Conservation (phyloP, 331 rosid genomes). For the Quercus lobata region DNA sequence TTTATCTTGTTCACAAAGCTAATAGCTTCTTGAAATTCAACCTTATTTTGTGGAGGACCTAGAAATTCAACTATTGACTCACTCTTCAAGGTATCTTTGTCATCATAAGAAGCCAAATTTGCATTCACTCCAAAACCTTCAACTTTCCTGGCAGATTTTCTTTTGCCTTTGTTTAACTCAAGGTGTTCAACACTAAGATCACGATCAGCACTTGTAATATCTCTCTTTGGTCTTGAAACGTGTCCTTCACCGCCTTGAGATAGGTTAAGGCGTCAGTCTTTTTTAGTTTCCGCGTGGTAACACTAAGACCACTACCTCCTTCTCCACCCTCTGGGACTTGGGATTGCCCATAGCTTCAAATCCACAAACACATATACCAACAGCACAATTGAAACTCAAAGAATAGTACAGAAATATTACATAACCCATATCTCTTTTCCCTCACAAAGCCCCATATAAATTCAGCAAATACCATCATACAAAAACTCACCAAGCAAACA, state of each 20-base stretch:
- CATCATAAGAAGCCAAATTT: no score
- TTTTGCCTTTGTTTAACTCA: no score
- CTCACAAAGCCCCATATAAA: not conserved
- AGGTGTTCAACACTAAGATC: no score
- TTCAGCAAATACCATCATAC: not conserved
- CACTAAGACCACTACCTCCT: slow-evolving; percentile 12
- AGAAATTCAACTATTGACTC: no score
- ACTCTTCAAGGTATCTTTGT: no score
- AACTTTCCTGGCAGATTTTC: no score
- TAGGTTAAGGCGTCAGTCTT: slow-evolving; percentile 75
- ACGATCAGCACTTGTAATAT: no score
- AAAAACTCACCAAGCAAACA: not conserved
- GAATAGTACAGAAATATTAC: not conserved
- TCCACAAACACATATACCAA: slow-evolving; percentile 11
- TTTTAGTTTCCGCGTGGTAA: slow-evolving; percentile 59
- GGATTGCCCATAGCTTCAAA: slow-evolving; percentile 58
- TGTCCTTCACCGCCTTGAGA: slow-evolving; percentile 86
- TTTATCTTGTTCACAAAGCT: no score
- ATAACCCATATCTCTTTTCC: not conserved
- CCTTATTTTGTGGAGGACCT: no score
- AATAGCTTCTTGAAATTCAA: no score
- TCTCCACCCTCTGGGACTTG: slow-evolving; percentile 42
- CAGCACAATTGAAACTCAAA: not conserved
- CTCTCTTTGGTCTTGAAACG: no score
- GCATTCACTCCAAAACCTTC: no score